These are phyloP conservation scores for Acacia pycnantha DNA, from an alignment of 331 rosid genomes.

Conservation along the genomic window DNA sequence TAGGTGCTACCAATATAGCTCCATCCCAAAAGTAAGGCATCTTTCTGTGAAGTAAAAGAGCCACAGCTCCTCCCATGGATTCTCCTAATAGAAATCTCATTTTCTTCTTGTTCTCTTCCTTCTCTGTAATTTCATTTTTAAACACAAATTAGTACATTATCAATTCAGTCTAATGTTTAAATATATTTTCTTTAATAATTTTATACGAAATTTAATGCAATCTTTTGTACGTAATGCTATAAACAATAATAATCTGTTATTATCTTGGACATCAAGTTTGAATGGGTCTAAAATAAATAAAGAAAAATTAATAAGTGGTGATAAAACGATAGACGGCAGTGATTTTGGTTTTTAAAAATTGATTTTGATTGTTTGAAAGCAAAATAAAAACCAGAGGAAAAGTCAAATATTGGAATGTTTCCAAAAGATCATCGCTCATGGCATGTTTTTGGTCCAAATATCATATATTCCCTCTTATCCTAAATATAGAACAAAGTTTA, in stretches of 20 bases:
- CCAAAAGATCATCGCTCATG: background rate
- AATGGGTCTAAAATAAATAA: background rate
- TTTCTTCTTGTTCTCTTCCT: slow-evolving; percentile 51
- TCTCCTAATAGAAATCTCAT: slow-evolving; percentile 82
- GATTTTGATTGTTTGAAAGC: background rate
- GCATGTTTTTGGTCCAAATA: background rate
- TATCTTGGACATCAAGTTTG: background rate
- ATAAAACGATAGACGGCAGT: background rate
- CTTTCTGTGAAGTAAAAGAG: slow-evolving; percentile 61
- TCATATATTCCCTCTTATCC: too few relatives aligned
- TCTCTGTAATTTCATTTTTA: slow-evolving; percentile 37
- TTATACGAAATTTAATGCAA: too few relatives aligned
- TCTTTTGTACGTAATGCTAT: background rate
- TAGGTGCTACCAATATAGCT: slow-evolving; percentile 90
- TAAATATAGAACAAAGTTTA: too few relatives aligned
- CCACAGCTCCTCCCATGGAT: slow-evolving; percentile 98
- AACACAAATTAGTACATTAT: background rate
- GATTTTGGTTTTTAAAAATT: background rate
- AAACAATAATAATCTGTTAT: background rate
- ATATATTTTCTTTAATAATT: background rate
- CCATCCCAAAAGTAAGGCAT: slow-evolving; percentile 88
- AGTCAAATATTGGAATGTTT: background rate
- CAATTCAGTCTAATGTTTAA: background rate
- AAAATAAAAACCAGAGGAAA: background rate
- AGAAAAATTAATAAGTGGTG: background rate